phyloP scores from a whole-genome alignment of 441 rosid genomes.

The Macaranga tanarius region DNA sequence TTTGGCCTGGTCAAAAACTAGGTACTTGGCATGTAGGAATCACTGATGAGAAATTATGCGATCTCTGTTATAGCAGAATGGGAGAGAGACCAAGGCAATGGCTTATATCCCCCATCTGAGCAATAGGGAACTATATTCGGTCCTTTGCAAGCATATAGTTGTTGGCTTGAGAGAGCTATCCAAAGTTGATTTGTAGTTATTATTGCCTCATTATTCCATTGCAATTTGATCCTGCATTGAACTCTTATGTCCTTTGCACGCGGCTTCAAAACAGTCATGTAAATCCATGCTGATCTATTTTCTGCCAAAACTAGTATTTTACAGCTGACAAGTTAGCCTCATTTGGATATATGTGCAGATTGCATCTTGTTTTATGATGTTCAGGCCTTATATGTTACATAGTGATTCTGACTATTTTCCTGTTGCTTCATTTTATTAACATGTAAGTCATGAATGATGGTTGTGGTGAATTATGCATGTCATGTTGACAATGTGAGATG shows the following conservation, averaged over 20 bases:
- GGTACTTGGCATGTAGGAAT: neutral
- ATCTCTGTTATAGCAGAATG: neutral
- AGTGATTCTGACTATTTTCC: neutral
- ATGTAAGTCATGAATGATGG: slow-evolving; percentile 4
- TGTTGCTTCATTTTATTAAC: slow-evolving; percentile 6
- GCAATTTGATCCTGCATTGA: slow-evolving; percentile 2
- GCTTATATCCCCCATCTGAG: neutral
- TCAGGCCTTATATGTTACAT: neutral
- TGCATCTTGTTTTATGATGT: neutral
- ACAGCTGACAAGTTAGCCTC: neutral
- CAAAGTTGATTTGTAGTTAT: neutral
- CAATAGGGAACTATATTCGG: neutral
- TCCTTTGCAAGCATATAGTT: neutral
- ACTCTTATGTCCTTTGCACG: neutral
- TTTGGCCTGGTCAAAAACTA: neutral
- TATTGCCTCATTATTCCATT: neutral
- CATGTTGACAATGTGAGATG: neutral
- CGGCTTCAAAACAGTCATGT: neutral
- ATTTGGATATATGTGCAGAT: neutral
- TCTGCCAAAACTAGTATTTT: neutral
- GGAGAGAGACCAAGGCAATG: neutral
- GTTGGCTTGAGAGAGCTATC: neutral
- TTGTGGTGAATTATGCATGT: slow-evolving; percentile 3
- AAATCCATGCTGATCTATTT: neutral
- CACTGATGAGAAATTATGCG: neutral